Conservation (phyloP, 306 rosid genomes). For the Carpinus viminea region DNA sequence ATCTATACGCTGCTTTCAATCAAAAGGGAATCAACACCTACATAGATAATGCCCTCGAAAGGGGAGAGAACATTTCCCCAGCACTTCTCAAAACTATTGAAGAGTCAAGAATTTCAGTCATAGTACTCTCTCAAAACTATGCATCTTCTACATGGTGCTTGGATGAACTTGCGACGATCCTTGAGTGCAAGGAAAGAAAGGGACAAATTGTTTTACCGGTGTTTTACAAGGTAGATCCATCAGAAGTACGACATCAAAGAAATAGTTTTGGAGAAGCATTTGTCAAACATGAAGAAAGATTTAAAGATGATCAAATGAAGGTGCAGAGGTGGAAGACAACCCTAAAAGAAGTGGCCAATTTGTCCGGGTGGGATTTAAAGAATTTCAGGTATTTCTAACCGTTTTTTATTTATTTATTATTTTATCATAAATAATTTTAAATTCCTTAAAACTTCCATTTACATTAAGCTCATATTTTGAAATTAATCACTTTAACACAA, state of each 20-base stretch:
- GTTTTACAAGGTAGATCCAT: background rate
- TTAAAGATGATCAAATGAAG: background rate
- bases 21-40: background rate
- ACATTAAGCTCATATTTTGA: no score
- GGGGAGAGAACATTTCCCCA: background rate
- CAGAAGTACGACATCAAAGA: background rate
- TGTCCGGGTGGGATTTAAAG: background rate
- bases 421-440: no score
- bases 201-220: background rate
- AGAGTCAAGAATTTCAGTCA: conserved; percentile 20
- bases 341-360: background rate
- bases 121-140: conserved; percentile 27
- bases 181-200: background rate
- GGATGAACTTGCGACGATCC: background rate
- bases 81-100: background rate
- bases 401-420: no score
- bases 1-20: background rate
- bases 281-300: background rate
- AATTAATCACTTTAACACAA: no score
- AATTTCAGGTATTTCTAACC: background rate
- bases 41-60: background rate
- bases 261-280: background rate
- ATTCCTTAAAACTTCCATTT: no score
- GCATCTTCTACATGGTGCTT: conserved; percentile 10
- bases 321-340: background rate